Evolutionary conservation across 2,329 filamentous ascomycete genomes (phyloP).

Genomic region (Triangularia setosa): DNA sequence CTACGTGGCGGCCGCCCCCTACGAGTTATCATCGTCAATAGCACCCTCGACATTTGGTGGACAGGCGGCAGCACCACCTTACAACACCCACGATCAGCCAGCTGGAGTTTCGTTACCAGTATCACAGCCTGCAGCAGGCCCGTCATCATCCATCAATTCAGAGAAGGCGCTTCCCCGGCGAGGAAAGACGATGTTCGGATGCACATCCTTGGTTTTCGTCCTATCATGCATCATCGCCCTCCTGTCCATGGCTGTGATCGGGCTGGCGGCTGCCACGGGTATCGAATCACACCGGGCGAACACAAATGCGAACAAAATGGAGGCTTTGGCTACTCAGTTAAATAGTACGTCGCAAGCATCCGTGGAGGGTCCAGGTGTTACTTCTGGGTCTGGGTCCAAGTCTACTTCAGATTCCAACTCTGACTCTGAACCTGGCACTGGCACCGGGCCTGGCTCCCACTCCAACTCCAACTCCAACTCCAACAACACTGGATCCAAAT

Average conservation of each 20-base stretch:
- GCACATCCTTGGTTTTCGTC: constrained; percentile 37
- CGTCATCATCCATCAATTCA: neutral
- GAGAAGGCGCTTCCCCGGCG: neutral
- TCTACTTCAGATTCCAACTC: neutral
- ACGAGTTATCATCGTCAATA: neutral
- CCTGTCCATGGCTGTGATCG: constrained; percentile 40
- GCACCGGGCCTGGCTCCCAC: neutral
- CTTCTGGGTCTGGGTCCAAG: neutral
- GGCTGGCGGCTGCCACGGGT: constrained; percentile 43
- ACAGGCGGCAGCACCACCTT: constrained; percentile 13
- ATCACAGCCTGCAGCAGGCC: neutral
- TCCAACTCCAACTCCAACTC: neutral
- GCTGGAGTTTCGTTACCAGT: neutral
- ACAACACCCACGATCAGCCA: constrained; percentile 6
- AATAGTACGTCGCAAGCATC: neutral
- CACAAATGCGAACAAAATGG: constrained; percentile 33
- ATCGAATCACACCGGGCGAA: constrained; percentile 39
- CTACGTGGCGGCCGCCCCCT: neutral
- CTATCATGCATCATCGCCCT: constrained; percentile 40
- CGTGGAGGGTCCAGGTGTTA: neutral
- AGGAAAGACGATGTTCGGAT: constrained; percentile 32
- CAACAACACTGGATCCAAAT: too few relatives aligned
- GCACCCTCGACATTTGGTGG: constrained; percentile 9
- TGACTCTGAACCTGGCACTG: neutral
- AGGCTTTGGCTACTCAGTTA: constrained; percentile 21